Evolutionary conservation across 2,329 filamentous ascomycete species (phyloP).

Genomic region (Raffaelea albimanens): DNA sequence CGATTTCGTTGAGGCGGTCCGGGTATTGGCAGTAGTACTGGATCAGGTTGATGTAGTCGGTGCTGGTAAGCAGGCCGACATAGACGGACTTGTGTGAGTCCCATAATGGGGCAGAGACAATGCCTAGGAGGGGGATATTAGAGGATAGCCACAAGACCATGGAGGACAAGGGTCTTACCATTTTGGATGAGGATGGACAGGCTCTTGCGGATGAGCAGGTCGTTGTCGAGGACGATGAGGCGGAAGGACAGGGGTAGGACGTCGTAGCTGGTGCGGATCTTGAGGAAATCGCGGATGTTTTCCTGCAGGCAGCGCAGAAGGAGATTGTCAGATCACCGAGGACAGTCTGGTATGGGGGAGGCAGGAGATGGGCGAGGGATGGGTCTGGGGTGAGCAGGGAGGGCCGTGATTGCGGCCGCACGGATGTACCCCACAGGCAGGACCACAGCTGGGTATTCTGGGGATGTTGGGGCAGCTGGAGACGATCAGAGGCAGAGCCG

Average conservation of each 20-base stretch:
- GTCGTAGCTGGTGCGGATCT: slow-evolving; percentile 93
- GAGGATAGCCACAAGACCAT: too few relatives aligned
- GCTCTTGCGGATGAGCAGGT: slow-evolving; percentile 93
- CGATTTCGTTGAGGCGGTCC: slow-evolving; percentile 78
- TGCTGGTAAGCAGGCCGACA: slow-evolving; percentile 86
- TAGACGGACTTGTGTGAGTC: slow-evolving; percentile 89
- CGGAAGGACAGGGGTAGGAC: slow-evolving; percentile 93
- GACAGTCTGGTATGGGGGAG: not conserved
- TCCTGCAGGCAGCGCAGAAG: slow-evolving; percentile 1
- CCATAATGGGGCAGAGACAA: slow-evolving; percentile 95
- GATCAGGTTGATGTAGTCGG: slow-evolving; percentile 97
- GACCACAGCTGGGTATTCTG: too few relatives aligned
- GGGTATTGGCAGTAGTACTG: slow-evolving; percentile 99
- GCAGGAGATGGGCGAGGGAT: not conserved
- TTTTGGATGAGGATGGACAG: slow-evolving; percentile 93
- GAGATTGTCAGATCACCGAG: not conserved
- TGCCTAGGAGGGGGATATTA: slow-evolving; percentile 66
- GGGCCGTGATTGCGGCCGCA: too few relatives aligned
- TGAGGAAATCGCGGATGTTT: slow-evolving; percentile 74
- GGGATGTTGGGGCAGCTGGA: too few relatives aligned
- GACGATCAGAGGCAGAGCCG: too few relatives aligned
- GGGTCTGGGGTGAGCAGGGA: too few relatives aligned
- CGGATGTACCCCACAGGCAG: too few relatives aligned
- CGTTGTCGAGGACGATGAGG: slow-evolving; percentile 90
- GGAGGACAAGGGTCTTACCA: too few relatives aligned